Conservation (phyloP, 225 moss, liverwort and hornwort genomes). For the Anthoceros angustus region DNA sequence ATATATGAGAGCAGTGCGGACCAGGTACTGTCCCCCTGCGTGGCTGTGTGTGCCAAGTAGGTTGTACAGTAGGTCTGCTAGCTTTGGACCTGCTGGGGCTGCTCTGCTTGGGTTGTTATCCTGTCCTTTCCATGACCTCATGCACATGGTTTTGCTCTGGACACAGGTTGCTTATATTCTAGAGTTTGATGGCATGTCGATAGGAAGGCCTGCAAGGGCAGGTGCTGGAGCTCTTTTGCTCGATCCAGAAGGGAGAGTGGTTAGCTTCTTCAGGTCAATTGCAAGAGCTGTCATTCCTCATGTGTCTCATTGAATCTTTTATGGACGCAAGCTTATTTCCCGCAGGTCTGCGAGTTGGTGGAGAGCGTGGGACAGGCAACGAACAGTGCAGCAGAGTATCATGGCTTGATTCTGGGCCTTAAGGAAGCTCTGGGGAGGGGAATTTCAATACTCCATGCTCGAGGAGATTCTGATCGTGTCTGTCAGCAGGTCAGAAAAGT, state of each 20-base stretch:
- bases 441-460: neutral
- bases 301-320: neutral
- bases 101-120: no score
- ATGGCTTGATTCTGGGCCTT: neutral
- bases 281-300: neutral
- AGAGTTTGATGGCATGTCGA: neutral
- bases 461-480: neutral
- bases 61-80: no score
- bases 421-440: neutral
- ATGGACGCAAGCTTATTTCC: neutral
- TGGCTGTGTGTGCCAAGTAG: no score
- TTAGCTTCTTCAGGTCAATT: neutral
- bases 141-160: neutral
- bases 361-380: slow-evolving; percentile 2
- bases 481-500: neutral
- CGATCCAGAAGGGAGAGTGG: neutral
- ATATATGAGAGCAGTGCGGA: no score
- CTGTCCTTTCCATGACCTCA: no score
- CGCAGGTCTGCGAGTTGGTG: neutral
- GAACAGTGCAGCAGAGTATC: neutral
- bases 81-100: no score
- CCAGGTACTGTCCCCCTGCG: no score
- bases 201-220: neutral
- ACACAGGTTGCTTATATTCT: neutral
- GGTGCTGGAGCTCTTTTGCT: neutral